phyloP scores from a whole-genome alignment of 164 flowering plant genomes.

The Kalanchoe fedtschenkoi region DNA sequence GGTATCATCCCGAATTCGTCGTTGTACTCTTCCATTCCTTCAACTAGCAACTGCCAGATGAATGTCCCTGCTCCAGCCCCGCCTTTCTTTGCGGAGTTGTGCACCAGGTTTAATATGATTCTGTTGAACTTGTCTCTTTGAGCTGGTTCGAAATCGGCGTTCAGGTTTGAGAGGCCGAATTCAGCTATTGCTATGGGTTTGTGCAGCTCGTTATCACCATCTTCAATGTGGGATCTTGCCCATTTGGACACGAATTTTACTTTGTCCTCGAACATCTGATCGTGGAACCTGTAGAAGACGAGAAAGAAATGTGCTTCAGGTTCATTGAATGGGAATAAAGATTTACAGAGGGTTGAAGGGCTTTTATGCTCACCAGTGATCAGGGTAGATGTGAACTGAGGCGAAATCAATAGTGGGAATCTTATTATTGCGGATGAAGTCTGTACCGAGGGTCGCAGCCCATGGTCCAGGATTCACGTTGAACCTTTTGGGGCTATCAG shows the following conservation, averaged over 20 bases:
- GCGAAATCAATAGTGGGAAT: slow-evolving; percentile 88
- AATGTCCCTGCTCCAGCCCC: slow-evolving; percentile 74
- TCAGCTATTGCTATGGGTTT: slow-evolving; percentile 81
- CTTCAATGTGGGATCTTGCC: slow-evolving; percentile 72
- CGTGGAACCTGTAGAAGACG: slow-evolving; percentile 33
- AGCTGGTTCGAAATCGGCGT: slow-evolving; percentile 42
- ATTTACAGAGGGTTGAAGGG: neutral
- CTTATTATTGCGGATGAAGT: too few relatives aligned
- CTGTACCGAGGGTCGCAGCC: too few relatives aligned
- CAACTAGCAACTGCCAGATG: too few relatives aligned
- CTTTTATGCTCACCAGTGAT: slow-evolving; percentile 55
- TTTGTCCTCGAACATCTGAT: slow-evolving; percentile 35
- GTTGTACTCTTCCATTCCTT: too few relatives aligned
- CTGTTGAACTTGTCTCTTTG: slow-evolving; percentile 51
- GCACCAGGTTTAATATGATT: slow-evolving; percentile 36
- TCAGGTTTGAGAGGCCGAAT: slow-evolving; percentile 54
- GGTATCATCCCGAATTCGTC: too few relatives aligned
- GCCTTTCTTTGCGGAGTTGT: slow-evolving; percentile 54
- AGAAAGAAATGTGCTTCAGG: too few relatives aligned
- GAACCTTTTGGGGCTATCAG: too few relatives aligned
- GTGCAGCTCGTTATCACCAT: slow-evolving; percentile 59
- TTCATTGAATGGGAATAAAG: neutral
- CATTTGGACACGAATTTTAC: slow-evolving; percentile 50
- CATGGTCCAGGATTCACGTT: too few relatives aligned
- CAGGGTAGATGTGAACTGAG: slow-evolving; percentile 84